phyloP scores from a whole-genome alignment of 495 filamentous ascomycete genomes.

The Letharia lupina region DNA sequence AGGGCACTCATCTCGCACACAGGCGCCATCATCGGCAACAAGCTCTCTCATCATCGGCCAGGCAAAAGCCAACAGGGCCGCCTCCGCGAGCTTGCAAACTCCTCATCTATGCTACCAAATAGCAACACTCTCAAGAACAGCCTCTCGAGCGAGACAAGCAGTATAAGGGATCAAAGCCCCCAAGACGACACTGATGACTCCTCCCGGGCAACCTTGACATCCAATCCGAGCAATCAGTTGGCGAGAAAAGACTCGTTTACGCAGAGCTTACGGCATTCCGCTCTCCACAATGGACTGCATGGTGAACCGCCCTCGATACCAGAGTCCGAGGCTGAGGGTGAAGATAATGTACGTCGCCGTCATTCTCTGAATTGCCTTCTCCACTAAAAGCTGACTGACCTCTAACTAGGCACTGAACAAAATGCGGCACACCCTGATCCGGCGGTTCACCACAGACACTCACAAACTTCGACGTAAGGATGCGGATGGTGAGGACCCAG shows the following conservation, averaged over 20 bases:
- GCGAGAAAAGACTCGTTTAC: slow-evolving; percentile 22
- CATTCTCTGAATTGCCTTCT: not conserved
- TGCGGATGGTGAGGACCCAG: slow-evolving; percentile 29
- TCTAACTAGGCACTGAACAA: slow-evolving; percentile 8
- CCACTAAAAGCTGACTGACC: not conserved
- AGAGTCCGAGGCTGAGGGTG: slow-evolving; percentile 17
- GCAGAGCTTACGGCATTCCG: slow-evolving; percentile 13
- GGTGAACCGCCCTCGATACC: slow-evolving; percentile 17
- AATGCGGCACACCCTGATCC: slow-evolving; percentile 25
- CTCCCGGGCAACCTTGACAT: slow-evolving; percentile 8
- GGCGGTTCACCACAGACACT: slow-evolving; percentile 23
- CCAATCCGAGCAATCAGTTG: slow-evolving; percentile 15
- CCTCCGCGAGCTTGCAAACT: slow-evolving; percentile 66
- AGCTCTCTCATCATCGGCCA: slow-evolving; percentile 80
- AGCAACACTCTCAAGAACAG: slow-evolving; percentile 41
- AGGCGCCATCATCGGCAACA: slow-evolving; percentile 94
- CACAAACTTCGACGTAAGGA: slow-evolving; percentile 18
- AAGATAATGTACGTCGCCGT: slow-evolving; percentile 9
- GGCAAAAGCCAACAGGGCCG: slow-evolving; percentile 68
- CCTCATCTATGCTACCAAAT: slow-evolving; percentile 39
- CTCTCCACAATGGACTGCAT: slow-evolving; percentile 2
- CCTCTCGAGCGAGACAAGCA: slow-evolving; percentile 24
- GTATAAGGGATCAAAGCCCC: slow-evolving; percentile 20
- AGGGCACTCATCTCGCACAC: slow-evolving; percentile 90
- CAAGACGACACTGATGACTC: slow-evolving; percentile 2